Evolutionary conservation across 2,329 filamentous ascomycete species (phyloP).

Genomic region (Seiridium cupressi): DNA sequence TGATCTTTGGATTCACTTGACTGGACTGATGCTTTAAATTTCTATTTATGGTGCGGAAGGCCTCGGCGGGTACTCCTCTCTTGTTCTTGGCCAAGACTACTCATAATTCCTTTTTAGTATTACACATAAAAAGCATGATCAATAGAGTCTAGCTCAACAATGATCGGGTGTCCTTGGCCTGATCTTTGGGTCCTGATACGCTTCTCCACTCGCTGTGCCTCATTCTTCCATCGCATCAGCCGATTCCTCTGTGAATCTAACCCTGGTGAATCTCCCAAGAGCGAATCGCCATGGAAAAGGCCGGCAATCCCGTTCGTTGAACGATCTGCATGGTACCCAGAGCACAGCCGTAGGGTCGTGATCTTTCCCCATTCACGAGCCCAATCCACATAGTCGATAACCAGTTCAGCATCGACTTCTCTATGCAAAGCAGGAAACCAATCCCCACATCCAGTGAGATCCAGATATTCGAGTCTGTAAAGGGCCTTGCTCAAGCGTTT

Average conservation of each 20-base stretch:
- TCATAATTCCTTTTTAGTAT: too few species aligned
- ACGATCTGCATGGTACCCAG: conserved; percentile 37
- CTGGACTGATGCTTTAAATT: too few species aligned
- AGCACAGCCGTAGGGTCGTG: conserved; percentile 39
- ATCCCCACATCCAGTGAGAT: conserved; percentile 56
- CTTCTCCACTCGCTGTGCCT: conserved; percentile 43
- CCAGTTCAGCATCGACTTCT: conserved; percentile 39
- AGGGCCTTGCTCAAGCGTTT: conserved; percentile 51
- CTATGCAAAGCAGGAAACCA: conserved; percentile 52
- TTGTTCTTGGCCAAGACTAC: too few species aligned
- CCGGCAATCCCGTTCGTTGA: too few species aligned
- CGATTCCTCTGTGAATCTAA: neutral
- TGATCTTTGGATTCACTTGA: too few species aligned
- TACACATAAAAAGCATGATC: too few species aligned
- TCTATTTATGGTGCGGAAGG: too few species aligned
- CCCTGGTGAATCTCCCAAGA: too few species aligned
- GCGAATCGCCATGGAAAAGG: too few species aligned
- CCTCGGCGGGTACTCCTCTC: too few species aligned
- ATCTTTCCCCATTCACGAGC: conserved; percentile 52
- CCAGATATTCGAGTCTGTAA: conserved; percentile 59
- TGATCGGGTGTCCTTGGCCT: conserved; percentile 47
- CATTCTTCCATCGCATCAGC: conserved; percentile 33
- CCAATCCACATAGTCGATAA: conserved; percentile 48
- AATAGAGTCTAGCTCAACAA: conserved; percentile 41
- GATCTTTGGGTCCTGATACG: conserved; percentile 44